These are phyloP conservation scores for Penicillium sumatraense DNA, from an alignment of 2,329 filamentous ascomycete genomes.

Conservation along the genomic window DNA sequence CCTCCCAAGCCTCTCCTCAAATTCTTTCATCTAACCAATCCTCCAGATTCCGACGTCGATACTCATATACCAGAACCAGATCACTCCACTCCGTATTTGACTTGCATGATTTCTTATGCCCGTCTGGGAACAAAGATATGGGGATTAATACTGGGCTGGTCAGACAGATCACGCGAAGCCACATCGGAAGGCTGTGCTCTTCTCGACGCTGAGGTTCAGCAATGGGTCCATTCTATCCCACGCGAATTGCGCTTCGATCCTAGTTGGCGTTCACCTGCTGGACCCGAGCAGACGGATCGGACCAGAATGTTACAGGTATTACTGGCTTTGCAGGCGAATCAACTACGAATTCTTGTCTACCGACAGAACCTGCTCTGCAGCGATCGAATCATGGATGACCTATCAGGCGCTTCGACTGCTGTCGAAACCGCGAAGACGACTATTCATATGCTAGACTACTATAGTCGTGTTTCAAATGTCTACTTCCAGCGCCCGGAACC, in stretches of 20 bases:
- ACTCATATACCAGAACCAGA: slow-evolving; percentile 52
- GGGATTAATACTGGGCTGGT: slow-evolving; percentile 49
- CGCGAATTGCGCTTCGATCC: slow-evolving; percentile 46
- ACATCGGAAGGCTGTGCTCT: slow-evolving; percentile 46
- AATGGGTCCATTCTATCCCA: slow-evolving; percentile 54
- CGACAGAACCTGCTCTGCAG: slow-evolving; percentile 48
- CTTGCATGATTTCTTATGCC: slow-evolving; percentile 55
- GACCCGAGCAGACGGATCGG: slow-evolving; percentile 32
- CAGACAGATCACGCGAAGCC: slow-evolving; percentile 32
- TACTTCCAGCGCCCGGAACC: slow-evolving; percentile 46
- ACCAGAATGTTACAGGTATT: slow-evolving; percentile 50
- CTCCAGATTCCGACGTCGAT: slow-evolving; percentile 58
- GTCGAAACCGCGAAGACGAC: slow-evolving; percentile 47
- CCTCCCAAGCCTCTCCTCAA: too few species aligned
- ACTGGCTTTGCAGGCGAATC: slow-evolving; percentile 52
- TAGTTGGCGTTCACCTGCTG: slow-evolving; percentile 19
- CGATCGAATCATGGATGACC: slow-evolving; percentile 42
- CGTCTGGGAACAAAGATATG: slow-evolving; percentile 54
- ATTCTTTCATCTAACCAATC: too few species aligned
- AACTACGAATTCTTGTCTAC: slow-evolving; percentile 52
- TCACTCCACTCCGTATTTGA: slow-evolving; percentile 46
- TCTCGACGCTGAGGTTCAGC: slow-evolving; percentile 49
- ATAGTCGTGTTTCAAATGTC: slow-evolving; percentile 42
- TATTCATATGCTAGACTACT: slow-evolving; percentile 43
- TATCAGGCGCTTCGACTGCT: slow-evolving; percentile 43